Conservation (phyloP, 1,139 yeast genomes). For the Suhomyces coccinellae region DNA sequence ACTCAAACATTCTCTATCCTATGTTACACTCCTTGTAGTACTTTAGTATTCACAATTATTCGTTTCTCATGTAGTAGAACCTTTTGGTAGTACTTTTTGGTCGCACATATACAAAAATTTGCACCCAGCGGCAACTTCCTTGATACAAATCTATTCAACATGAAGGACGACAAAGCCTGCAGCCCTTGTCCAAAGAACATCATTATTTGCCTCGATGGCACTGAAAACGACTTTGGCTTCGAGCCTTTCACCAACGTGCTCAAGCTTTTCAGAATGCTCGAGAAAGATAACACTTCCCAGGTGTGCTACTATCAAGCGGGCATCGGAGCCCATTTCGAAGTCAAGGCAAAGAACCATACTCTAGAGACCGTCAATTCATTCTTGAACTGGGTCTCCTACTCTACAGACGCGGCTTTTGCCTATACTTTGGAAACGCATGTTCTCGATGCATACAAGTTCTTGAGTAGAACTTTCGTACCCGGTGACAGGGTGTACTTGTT, state of each 20-base stretch:
- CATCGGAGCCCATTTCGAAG: constrained; percentile 51
- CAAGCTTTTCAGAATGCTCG: constrained; percentile 52
- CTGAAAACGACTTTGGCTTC: constrained; percentile 58
- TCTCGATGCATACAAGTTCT: constrained; percentile 53
- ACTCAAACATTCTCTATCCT: too few relatives aligned
- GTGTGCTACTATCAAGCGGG: constrained; percentile 69
- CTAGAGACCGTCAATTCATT: constrained; percentile 6
- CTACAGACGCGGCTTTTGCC: constrained; percentile 53
- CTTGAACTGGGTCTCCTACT: not conserved
- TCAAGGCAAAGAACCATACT: constrained; percentile 29
- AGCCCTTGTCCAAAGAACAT: constrained; percentile 14
- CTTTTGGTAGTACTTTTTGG: too few relatives aligned
- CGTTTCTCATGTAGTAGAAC: too few relatives aligned
- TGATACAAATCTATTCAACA: not conserved
- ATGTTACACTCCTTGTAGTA: too few relatives aligned
- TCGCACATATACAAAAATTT: not conserved
- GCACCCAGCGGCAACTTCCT: constrained; percentile 1
- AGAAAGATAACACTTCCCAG: constrained; percentile 41
- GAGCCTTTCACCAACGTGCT: constrained; percentile 57
- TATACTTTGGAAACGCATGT: constrained; percentile 55
- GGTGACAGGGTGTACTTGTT: constrained; percentile 56
- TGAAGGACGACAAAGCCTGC: not conserved
- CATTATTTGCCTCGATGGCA: constrained; percentile 64
- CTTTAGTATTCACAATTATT: too few relatives aligned
- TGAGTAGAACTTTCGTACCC: constrained; percentile 45